These are phyloP conservation scores for Alternaria solani DNA, from an alignment of 2,329 filamentous ascomycete species.

Conservation along the genomic window DNA sequence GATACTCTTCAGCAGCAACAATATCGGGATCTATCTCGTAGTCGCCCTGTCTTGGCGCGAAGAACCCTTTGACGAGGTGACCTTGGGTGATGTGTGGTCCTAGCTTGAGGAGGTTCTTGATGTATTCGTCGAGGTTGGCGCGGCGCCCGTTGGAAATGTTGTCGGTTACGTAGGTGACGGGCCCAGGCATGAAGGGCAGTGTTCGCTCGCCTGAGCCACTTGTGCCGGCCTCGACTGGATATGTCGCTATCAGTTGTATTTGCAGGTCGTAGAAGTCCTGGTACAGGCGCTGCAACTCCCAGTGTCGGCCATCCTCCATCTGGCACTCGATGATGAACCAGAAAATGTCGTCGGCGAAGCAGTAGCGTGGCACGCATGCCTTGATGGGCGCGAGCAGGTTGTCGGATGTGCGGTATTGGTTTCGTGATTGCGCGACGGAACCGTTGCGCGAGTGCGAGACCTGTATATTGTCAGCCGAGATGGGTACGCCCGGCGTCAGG, in stretches of 20 bases:
- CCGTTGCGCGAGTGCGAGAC: constrained; percentile 46
- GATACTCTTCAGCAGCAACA: constrained; percentile 71
- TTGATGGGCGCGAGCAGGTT: constrained; percentile 76
- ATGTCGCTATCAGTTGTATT: constrained; percentile 89
- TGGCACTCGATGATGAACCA: constrained; percentile 97
- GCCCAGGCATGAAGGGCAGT: constrained; percentile 96
- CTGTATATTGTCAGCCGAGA: constrained; percentile 24
- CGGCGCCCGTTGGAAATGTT: constrained; percentile 92
- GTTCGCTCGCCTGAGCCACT: constrained; percentile 76
- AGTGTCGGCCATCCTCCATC: constrained; percentile 88
- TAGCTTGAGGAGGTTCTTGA: constrained; percentile 87
- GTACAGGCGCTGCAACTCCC: constrained; percentile 94
- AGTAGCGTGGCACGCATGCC: constrained; percentile 89
- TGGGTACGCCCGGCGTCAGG: constrained; percentile 3
- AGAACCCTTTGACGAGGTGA: constrained; percentile 86
- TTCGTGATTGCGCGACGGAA: constrained; percentile 47
- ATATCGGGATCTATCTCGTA: constrained; percentile 85
- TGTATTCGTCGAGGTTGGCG: constrained; percentile 93
- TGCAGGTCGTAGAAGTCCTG: constrained; percentile 99
- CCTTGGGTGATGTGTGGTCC: constrained; percentile 85
- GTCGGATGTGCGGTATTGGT: constrained; percentile 51
- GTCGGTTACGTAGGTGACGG: constrained; percentile 97
- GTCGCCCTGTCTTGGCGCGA: constrained; percentile 87
- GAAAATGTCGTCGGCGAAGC: constrained; percentile 96
- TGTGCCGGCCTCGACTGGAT: constrained; percentile 91